Evolutionary conservation across 2,329 filamentous ascomycete species (phyloP).

Genomic region (Metarhizium rileyi): DNA sequence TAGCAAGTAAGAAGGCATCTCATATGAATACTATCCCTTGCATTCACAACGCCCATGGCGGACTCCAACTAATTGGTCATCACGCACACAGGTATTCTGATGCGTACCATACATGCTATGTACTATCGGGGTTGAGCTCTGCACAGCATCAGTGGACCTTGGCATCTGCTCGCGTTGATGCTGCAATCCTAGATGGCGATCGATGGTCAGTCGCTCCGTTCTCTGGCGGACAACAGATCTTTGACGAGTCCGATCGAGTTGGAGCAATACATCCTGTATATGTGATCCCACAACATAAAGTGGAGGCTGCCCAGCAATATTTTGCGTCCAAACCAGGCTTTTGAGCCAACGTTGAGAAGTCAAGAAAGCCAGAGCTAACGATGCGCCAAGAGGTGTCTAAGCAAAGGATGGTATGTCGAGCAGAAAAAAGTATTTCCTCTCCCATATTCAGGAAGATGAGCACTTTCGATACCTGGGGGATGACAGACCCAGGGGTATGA

Average conservation of each 20-base stretch:
- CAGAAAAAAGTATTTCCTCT: background rate
- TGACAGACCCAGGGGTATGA: background rate
- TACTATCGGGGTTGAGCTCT: slow-evolving; percentile 74
- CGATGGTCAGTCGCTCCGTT: slow-evolving; percentile 40
- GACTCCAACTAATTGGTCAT: slow-evolving; percentile 2
- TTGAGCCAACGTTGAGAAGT: slow-evolving; percentile 20
- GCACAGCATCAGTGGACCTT: slow-evolving; percentile 61
- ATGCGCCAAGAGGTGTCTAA: background rate
- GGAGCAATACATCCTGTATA: slow-evolving; percentile 72
- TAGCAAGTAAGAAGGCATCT: slow-evolving; percentile 54
- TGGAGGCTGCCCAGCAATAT: slow-evolving; percentile 54
- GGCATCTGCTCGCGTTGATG: slow-evolving; percentile 21
- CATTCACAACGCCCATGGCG: background rate
- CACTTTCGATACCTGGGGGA: background rate
- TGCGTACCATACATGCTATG: slow-evolving; percentile 89
- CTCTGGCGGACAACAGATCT: slow-evolving; percentile 48
- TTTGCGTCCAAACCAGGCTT: slow-evolving; percentile 51
- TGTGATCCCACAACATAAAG: slow-evolving; percentile 64
- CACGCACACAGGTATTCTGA: slow-evolving; percentile 54
- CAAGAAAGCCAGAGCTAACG: background rate
- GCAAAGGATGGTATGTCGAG: background rate
- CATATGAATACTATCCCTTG: background rate
- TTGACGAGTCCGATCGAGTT: slow-evolving; percentile 62
- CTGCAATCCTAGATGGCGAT: slow-evolving; percentile 25
- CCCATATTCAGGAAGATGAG: background rate